Evolutionary conservation across 768 basidiomycete species (phyloP).

Genomic region (Leccinum barrowsii): DNA sequence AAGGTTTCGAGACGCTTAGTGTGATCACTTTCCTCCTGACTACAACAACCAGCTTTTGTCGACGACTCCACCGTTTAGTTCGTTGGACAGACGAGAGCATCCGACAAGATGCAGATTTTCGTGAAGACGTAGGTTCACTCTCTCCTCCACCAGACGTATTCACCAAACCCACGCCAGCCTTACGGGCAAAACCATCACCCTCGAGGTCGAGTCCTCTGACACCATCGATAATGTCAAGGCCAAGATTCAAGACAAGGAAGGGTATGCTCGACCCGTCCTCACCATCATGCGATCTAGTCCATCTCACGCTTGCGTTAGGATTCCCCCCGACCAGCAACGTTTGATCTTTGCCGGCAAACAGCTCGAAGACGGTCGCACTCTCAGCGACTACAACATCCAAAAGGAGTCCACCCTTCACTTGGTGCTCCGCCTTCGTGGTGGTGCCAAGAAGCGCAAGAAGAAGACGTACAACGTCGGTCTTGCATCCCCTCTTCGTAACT

Average conservation of each 20-base stretch:
- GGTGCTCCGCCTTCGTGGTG: conserved; percentile 96
- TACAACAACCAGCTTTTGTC: conserved; percentile 65
- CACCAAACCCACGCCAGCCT: conserved; percentile 52
- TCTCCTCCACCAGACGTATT: background rate
- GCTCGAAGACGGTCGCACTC: conserved; percentile 97
- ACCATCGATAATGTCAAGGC: conserved; percentile 98
- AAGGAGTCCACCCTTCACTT: conserved; percentile 99
- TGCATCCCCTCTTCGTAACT: background rate
- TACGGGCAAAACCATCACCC: conserved; percentile 98
- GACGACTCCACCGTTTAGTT: conserved; percentile 87
- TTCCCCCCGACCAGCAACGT: conserved; percentile 93
- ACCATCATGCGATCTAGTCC: background rate
- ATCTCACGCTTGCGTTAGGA: conserved; percentile 41
- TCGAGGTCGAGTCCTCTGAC: conserved; percentile 96
- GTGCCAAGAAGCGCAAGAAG: conserved; percentile 99
- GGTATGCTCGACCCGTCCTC: conserved; percentile 42
- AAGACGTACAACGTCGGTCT: conserved; percentile 91
- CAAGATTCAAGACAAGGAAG: conserved; percentile 97
- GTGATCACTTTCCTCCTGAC: conserved; percentile 18
- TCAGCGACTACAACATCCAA: conserved; percentile 96
- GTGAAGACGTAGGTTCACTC: conserved; percentile 78
- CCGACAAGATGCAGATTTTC: conserved; percentile 91
- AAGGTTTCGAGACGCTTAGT: conserved; percentile 22
- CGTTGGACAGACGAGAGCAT: conserved; percentile 89
- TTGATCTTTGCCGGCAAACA: conserved; percentile 99